Evolutionary conservation across 129 eudicot species (phyloP).

Genomic region (Cynara cardunculus): DNA sequence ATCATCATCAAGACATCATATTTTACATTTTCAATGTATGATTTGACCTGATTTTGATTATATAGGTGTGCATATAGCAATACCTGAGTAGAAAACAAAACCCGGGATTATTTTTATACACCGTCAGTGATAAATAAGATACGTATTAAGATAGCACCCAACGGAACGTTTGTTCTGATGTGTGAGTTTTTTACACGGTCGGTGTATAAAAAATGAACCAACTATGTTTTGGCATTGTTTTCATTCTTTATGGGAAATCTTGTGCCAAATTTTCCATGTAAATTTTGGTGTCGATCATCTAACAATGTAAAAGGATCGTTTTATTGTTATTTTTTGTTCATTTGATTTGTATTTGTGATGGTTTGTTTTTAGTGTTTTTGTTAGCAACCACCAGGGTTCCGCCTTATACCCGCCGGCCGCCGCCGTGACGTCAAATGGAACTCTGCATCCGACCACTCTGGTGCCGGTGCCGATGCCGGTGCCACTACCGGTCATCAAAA

Average conservation of each 20-base stretch:
- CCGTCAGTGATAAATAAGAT: slow-evolving; percentile 9
- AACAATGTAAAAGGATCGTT: slow-evolving; percentile 27
- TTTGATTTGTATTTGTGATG: neutral
- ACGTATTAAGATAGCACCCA: neutral
- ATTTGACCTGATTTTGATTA: too few relatives aligned
- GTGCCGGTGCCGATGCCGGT: neutral
- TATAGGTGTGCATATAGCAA: too few relatives aligned
- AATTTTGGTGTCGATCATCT: slow-evolving; percentile 25
- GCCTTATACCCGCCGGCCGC: neutral
- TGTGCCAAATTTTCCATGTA: slow-evolving; percentile 44
- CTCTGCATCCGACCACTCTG: neutral
- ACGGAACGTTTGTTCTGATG: neutral
- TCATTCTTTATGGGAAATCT: slow-evolving; percentile 29
- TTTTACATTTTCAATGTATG: too few relatives aligned
- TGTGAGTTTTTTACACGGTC: slow-evolving; percentile 11
- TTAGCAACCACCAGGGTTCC: neutral
- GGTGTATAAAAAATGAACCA: neutral
- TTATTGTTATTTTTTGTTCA: neutral
- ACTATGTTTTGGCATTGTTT: slow-evolving; percentile 1
- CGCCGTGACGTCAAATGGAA: neutral
- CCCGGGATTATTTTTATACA: neutral
- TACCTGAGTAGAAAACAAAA: neutral
- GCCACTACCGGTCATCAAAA: neutral
- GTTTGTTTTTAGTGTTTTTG: neutral
- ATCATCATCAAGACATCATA: too few relatives aligned